A percentile compares a stretch with the other conserved stretches of the same genome.
phyloP scores from a whole-genome alignment of 2,329 filamentous ascomycete genomes.

The Xylariomycetidae sp. region DNA sequence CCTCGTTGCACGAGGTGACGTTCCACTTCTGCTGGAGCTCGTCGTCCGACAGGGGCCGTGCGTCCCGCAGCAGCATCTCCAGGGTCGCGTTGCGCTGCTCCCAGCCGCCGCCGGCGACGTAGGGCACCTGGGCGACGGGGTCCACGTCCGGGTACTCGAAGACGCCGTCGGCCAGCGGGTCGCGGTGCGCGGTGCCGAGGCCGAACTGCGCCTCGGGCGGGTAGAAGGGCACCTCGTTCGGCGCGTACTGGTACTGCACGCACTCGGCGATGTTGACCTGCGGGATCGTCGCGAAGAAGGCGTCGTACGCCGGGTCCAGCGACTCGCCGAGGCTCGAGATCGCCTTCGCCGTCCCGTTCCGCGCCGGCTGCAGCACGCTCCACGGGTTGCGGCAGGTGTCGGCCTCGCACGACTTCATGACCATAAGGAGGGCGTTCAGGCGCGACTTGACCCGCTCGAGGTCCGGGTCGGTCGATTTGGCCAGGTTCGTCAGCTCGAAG shows the following conservation, averaged over 20 bases:
- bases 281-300: constrained; percentile 12
- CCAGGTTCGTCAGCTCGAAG: constrained; percentile 10
- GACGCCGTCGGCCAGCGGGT: constrained; percentile 9
- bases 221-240: constrained; percentile 17
- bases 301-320: constrained; percentile 12
- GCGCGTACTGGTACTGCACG: constrained; percentile 9
- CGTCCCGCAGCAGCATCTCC: too few relatives aligned
- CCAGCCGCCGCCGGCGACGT: constrained; percentile 9
- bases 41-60: too few relatives aligned
- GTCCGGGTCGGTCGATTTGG: neutral
- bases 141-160: too few relatives aligned
- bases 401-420: constrained; percentile 14
- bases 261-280: constrained; percentile 16
- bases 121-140: constrained; percentile 7
- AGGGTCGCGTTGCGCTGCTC: constrained; percentile 13
- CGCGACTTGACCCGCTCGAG: constrained; percentile 6
- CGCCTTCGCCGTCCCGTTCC: constrained; percentile 1
- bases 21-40: too few relatives aligned
- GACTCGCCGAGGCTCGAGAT: constrained; percentile 15
- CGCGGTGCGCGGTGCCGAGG: constrained; percentile 11
- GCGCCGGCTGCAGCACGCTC: constrained; percentile 9
- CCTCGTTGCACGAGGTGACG: too few relatives aligned
- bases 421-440: constrained; percentile 15
- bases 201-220: too few relatives aligned
- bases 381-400: constrained; percentile 12